Evolutionary conservation across 202 grass and related monocot species (phyloP), one percentile per base, ranked within the genome.

Genomic region (Tripidium arundinaceum): DNA sequence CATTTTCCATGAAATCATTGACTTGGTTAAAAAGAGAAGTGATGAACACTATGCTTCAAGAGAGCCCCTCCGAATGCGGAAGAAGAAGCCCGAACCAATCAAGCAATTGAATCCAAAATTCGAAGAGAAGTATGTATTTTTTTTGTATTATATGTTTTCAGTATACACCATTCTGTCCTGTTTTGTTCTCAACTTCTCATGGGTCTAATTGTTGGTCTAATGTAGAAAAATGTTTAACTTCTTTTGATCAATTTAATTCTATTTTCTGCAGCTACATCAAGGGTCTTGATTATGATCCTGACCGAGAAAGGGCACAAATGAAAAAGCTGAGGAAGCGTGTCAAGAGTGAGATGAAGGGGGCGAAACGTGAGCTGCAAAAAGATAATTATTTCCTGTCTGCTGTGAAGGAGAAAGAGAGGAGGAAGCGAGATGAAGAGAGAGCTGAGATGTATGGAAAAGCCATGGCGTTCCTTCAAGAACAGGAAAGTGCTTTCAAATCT

Each of bases 71-170:
- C 84, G 87, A 82, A 91, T 93, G 86, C 86, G 84, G 11, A 98
- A 94, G 75, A 83, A 95, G 86, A 89, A 90, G 77, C 92, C 92
- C 14, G 86, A 94, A 63, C 92, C 95, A 78, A 91, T 98, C 45
- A 94, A 86, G 43, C 85, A 93, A 62, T 72, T 98, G 73, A 98
- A 93, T 91, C 95, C 92, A 22, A 93, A 95, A 88, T 98, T 94
- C 8, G 90, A 95, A 82, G 94, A 98, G 57, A 93, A 84, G 92
- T 98, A 93, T 82, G 87, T 76, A 54, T 75, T 78, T 88, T 21
- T 21, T 87, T 73, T 24, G 34, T 76, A 65, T 80, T 67, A 7
- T 61, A 12, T 81, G 68, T 83, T 75, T 21, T 69, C 40, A 45
- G 15, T 54, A 63, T 62, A 39, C 47, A 52, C 7, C 14, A 38